Evolutionary conservation across 2,329 filamentous ascomycete species (phyloP), one percentile per base, ranked within the genome.

Genomic region (Rhynchosporium agropyri): DNA sequence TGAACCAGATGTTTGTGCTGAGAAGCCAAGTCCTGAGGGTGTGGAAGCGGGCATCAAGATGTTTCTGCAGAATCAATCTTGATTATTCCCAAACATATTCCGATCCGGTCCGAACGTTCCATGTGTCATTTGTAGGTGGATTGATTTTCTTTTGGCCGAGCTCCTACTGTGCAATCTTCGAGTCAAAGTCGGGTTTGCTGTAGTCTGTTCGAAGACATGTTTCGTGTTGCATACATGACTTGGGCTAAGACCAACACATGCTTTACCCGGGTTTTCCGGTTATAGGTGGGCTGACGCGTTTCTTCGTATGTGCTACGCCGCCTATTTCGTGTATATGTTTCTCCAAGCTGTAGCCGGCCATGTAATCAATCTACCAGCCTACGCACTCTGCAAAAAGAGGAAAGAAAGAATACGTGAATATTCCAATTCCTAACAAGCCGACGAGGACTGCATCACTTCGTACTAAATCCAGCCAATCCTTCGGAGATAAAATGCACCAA

Each of bases 11-110:
- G 89, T 90, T n/a, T 96, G 89, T 75, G 91, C 95, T 1, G 84
- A 85, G 71, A 88, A 82, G 71, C 95, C 95, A 1, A 96, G 85
- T 74, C 91, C 93, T 0, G 87, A 94, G 71, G 93, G 93, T 0
- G 79, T 98, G 1, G 80, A 84, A 67, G 79, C 85, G 50, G 91
- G 83, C 0, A 94, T 97, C 49, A 66, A 20, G 40, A 59, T 10
- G 28, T 64, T 64, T 56, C 5, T 62, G n/a, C 51, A 31, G 8
- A 51, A 40, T 53, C 26, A 43, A 46, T 46, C 45, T 46, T 62
- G 13, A 56, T 15, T 20, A 3, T 26, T 38, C 10, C 26, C 26
- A 15, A 26, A 4, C 7, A n/a, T 20, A 20, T 20, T 20, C 20
- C 20, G 20, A 20, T 20, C 20, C 20, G 1, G 20, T 20, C 20